Base-by-base conservation (phyloP, 345 rosid genomes). In the Erodium maritimum region DNA sequence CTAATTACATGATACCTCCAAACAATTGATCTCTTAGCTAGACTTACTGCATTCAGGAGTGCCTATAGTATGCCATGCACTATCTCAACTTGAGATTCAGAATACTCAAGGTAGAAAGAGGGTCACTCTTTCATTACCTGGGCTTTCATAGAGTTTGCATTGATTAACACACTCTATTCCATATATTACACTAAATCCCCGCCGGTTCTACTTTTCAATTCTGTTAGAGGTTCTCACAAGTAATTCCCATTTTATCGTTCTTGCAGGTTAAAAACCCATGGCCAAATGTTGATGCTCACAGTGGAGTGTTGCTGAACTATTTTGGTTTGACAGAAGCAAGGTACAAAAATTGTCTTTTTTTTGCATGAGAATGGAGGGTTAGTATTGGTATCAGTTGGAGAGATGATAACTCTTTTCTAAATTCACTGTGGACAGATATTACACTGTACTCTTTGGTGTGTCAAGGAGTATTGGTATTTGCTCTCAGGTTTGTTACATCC, bases 261-360 rank as follows among this genome's bases (percentile, higher is more conserved):
- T 62, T 79, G 61, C 20, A 93, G 99, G 99, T 94, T 33, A 94
- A 90, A 77, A 94, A 87, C 77, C 96, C 99, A 2, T 94, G 99
- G 99, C 99, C 97, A 23, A 85, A 87, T 75, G 99, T 94, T 59
- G 99, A 94, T 82, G 97, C 99, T 53, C 97, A 94, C 77, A 90
- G 99, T 70, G 99, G 97, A 50, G 97, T 94, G 55, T 68, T 94
- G 69, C 90, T 94, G 75, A 94, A 84, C 75, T 64, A 94, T 65
- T 94, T 71, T 63, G 99, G 99, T 65, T 76, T 93, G 63, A 87
- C 91, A 5, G 96, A 93, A 80, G 99, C 99, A 58, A 85, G 97
- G 99, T 93, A 77, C 20, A 17, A 1, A 20, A 20, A 12, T 0
- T 25, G 21, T 16, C n/a, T 14, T 1, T 55, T 11, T 19, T 12